Evolutionary conservation across 1,139 yeast genomes (phyloP).

Genomic region (Suhomyces chickasaworum): DNA sequence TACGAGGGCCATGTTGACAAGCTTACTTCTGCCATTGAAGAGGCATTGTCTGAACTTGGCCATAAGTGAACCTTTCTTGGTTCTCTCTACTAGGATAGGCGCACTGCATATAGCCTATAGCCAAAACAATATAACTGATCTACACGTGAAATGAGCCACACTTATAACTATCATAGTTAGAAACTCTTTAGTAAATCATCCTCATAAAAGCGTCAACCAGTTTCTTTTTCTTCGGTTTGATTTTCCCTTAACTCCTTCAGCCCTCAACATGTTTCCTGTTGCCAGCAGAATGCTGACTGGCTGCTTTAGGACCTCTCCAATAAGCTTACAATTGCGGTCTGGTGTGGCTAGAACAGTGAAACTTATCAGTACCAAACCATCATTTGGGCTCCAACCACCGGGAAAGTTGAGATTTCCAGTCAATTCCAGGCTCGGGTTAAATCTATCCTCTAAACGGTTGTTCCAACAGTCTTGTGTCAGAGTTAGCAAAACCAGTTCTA

Average conservation of each 20-base stretch:
- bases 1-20: slow-evolving; percentile 46
- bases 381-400: background rate
- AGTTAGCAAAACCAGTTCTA: slow-evolving; percentile 1
- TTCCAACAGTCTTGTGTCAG: background rate
- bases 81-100: background rate
- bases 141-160: background rate
- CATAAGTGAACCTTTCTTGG: slow-evolving; percentile 3
- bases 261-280: background rate
- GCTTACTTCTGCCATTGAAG: slow-evolving; percentile 40
- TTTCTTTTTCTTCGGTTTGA: background rate
- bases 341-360: background rate
- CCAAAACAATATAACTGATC: background rate
- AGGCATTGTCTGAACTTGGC: slow-evolving; percentile 17
- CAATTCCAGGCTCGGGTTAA: background rate
- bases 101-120: background rate
- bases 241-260: background rate
- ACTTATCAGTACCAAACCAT: background rate
- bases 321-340: background rate
- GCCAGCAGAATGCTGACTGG: background rate
- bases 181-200: background rate
- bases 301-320: background rate
- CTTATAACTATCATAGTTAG: background rate
- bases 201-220: background rate
- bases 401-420: background rate
- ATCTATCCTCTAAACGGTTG: background rate